Evolutionary conservation across 129 eudicot species (phyloP).

Genomic region (Pittosporum tobira): DNA sequence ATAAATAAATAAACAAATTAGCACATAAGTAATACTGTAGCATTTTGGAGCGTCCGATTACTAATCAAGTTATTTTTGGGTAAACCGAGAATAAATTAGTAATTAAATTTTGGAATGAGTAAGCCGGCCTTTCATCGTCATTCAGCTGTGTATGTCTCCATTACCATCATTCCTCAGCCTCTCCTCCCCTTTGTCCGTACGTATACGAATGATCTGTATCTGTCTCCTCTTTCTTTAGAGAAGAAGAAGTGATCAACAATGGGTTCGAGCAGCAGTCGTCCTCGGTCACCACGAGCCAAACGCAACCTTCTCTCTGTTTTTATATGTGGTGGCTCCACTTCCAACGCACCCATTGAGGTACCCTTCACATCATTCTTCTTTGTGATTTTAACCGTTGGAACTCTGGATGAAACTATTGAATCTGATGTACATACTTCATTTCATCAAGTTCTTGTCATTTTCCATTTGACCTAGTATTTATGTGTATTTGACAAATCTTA

Average conservation of each 20-base stretch:
- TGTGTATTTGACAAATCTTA: neutral
- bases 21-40: too few relatives aligned
- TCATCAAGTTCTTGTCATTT: neutral
- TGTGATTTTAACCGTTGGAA: neutral
- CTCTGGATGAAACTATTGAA: neutral
- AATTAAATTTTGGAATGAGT: neutral
- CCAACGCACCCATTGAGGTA: constrained; percentile 17
- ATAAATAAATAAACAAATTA: too few relatives aligned
- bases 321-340: constrained; percentile 29
- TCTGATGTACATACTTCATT: neutral
- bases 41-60: too few relatives aligned
- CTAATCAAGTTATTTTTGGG: too few relatives aligned
- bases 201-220: neutral
- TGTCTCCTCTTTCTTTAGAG: neutral
- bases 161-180: constrained; percentile 7
- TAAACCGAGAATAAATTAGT: too few relatives aligned
- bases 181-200: neutral
- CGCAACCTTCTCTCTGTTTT: constrained; percentile 23
- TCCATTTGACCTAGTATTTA: neutral
- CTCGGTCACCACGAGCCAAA: constrained; percentile 11
- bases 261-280: constrained; percentile 14
- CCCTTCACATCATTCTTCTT: neutral
- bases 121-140: neutral
- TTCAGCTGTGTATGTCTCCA: constrained; percentile 4
- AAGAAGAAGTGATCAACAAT: too few relatives aligned